Conservation (phyloP, 2,329 filamentous ascomycete species). For the Fusarium sulawesiense region DNA sequence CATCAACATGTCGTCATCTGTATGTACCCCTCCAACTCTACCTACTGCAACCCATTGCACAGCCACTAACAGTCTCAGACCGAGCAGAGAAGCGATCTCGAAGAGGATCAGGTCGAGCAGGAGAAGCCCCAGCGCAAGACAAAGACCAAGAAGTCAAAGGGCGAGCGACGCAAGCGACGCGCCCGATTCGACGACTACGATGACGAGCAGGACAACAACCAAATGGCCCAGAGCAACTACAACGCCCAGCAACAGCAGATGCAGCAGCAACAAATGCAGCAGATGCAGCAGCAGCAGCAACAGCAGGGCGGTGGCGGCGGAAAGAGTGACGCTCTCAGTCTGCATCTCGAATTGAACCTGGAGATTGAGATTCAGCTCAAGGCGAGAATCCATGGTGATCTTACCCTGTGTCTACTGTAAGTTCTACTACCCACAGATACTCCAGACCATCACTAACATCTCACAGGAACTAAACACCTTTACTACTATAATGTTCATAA, state of each 20-base stretch:
- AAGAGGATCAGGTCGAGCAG: conserved; percentile 33
- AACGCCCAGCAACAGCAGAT: conserved; percentile 32
- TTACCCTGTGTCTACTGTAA: conserved; percentile 77
- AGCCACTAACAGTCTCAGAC: conserved; percentile 15
- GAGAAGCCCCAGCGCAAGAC: conserved; percentile 35
- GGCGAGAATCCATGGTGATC: conserved; percentile 85
- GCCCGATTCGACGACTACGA: conserved; percentile 35
- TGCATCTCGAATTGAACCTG: conserved; percentile 81
- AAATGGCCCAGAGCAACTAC: conserved; percentile 32
- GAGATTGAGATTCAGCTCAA: conserved; percentile 88
- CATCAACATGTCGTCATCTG: conserved; percentile 30
- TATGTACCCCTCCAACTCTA: neutral
- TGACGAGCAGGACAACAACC: conserved; percentile 22
- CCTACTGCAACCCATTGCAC: too few relatives aligned
- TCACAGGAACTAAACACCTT: conserved; percentile 23
- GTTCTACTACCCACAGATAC: conserved; percentile 40
- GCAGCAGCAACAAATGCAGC: conserved; percentile 31
- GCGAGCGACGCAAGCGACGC: conserved; percentile 33
- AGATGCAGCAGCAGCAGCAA: conserved; percentile 25
- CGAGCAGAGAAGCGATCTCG: conserved; percentile 33
- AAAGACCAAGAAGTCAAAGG: conserved; percentile 39
- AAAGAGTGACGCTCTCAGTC: conserved; percentile 60
- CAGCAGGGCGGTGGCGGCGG: conserved; percentile 32
- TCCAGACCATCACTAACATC: neutral
- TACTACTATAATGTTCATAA: conserved; percentile 6